Percentiles rank a stretch among this genome's conserved stretches.
phyloP scores from a whole-genome alignment of 2,329 filamentous ascomycete species.

The Aspergillus melleus region DNA sequence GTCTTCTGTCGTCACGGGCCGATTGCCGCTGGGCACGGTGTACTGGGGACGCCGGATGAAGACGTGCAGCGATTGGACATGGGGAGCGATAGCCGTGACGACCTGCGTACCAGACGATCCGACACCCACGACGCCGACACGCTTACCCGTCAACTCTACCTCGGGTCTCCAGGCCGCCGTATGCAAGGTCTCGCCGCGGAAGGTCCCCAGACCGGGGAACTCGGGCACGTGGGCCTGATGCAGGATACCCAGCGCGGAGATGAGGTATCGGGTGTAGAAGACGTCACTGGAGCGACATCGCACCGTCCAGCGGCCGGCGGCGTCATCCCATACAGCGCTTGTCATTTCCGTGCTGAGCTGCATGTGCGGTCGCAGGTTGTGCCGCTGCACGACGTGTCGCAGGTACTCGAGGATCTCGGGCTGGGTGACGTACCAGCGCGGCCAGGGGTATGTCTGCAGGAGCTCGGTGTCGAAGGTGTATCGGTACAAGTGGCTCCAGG shows the following conservation, averaged over 20 bases:
- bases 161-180: constrained; percentile 54
- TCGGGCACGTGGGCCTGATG: constrained; percentile 52
- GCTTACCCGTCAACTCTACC: constrained; percentile 46
- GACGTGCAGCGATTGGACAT: constrained; percentile 27
- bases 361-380: constrained; percentile 21
- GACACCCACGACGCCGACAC: constrained; percentile 49
- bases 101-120: constrained; percentile 31
- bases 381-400: constrained; percentile 23
- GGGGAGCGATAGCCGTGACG: constrained; percentile 26
- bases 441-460: constrained; percentile 13
- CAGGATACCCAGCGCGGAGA: constrained; percentile 20
- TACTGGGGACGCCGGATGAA: constrained; percentile 43
- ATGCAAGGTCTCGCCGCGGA: constrained; percentile 54
- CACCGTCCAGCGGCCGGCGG: constrained; percentile 15
- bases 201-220: constrained; percentile 53
- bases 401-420: constrained; percentile 32
- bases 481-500: constrained; percentile 26
- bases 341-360: constrained; percentile 21
- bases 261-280: constrained; percentile 11
- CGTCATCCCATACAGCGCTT: constrained; percentile 13
- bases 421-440: constrained; percentile 12
- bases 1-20: constrained; percentile 24
- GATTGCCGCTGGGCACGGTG: constrained; percentile 34
- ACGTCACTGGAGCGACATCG: constrained; percentile 4
- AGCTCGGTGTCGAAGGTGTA: constrained; percentile 27